Conservation (phyloP, 306 rosid genomes). For the Alnus glutinosa region DNA sequence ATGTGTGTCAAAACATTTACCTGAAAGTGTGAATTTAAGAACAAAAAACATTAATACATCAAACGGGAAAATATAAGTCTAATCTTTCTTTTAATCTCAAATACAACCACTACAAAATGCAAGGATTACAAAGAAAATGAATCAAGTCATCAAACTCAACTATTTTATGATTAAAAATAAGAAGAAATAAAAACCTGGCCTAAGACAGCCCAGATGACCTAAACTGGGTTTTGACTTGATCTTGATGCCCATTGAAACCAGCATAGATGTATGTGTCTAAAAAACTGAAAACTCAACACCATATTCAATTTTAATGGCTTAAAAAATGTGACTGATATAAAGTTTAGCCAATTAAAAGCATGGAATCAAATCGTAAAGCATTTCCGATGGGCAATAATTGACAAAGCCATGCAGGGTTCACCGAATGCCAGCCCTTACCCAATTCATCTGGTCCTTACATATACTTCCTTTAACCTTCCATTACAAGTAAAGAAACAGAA, state of each 20-base stretch:
- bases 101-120: neutral
- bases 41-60: neutral
- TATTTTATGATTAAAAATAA: neutral
- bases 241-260: neutral
- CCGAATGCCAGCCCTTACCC: neutral
- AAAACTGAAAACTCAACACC: neutral
- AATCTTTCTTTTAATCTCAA: neutral
- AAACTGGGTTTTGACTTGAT: too few relatives aligned
- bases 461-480: neutral
- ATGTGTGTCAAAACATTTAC: conserved; percentile 78
- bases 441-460: neutral
- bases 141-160: neutral
- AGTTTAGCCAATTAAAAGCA: neutral
- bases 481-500: neutral
- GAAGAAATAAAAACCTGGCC: neutral
- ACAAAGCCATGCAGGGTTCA: neutral
- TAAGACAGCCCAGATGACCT: neutral
- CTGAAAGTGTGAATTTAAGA: conserved; percentile 33
- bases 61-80: neutral
- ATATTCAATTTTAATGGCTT: too few relatives aligned
- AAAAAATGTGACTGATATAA: neutral
- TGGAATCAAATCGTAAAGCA: neutral
- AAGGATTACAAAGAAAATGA: neutral
- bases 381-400: too few relatives aligned
- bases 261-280: neutral